Conservation (phyloP, 345 rosid species). For the Acer campestre region DNA sequence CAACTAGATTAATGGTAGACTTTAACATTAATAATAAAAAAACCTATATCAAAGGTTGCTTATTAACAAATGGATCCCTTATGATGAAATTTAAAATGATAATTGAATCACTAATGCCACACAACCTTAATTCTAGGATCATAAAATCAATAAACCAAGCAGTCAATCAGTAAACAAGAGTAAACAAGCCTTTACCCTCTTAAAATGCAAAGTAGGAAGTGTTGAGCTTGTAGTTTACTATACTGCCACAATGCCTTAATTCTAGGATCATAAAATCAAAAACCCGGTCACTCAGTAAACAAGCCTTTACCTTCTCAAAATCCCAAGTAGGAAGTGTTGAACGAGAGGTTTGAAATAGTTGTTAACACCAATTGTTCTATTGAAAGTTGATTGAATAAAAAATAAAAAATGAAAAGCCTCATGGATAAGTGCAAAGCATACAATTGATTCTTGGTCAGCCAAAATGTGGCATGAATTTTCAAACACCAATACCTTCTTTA, state of each 20-base stretch:
- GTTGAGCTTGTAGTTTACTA: no score
- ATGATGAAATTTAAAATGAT: background rate
- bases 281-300: background rate
- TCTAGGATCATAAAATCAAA: background rate
- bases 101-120: background rate
- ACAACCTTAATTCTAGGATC: background rate
- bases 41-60: background rate
- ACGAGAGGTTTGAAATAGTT: background rate
- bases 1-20: no score
- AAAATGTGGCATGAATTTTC: background rate
- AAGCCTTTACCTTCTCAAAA: background rate
- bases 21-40: no score
- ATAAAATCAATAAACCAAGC: background rate
- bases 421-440: background rate
- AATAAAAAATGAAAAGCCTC: background rate
- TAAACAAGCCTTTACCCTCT: slow-evolving; percentile 1
- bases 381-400: background rate
- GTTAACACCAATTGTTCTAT: background rate
- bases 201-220: no score
- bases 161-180: background rate
- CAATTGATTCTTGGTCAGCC: background rate
- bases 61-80: background rate
- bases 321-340: background rate
- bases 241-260: background rate
- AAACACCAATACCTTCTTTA: slow-evolving; percentile 35